phyloP scores from a whole-genome alignment of 208 protist genomes.

The Trichomonas tenax region DNA sequence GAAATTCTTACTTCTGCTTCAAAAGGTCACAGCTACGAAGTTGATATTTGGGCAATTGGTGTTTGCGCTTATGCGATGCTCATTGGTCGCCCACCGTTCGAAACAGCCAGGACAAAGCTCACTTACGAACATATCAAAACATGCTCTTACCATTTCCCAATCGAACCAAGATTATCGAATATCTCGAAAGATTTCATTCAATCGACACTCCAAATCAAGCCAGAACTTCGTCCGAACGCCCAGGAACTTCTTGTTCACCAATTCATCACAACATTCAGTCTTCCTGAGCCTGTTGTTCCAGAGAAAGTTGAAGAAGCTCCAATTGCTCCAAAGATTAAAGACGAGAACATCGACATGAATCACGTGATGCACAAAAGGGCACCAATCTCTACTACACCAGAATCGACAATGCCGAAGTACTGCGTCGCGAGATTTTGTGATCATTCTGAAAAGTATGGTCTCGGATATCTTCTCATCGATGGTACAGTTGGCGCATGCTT shows the following conservation, averaged over 20 bases:
- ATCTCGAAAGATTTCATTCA: slow-evolving; percentile 64
- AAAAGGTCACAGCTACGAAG: slow-evolving; percentile 76
- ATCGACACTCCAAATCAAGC: slow-evolving; percentile 54
- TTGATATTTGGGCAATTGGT: slow-evolving; percentile 90
- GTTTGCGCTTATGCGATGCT: slow-evolving; percentile 68
- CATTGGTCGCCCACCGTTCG: slow-evolving; percentile 85
- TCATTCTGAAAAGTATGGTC: slow-evolving; percentile 81
- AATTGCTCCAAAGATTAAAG: not conserved
- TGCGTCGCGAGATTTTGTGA: not conserved
- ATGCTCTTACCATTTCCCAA: slow-evolving; percentile 73
- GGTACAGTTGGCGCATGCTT: slow-evolving; percentile 78
- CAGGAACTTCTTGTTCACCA: slow-evolving; percentile 62
- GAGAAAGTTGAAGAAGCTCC: not conserved
- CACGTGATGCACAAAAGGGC: not conserved
- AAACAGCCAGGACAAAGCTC: slow-evolving; percentile 75
- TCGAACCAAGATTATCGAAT: slow-evolving; percentile 47
- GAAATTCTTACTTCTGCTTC: slow-evolving; percentile 21
- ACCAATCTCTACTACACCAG: not conserved
- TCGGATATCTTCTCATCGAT: slow-evolving; percentile 77
- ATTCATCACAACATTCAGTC: slow-evolving; percentile 53
- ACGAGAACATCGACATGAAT: not conserved
- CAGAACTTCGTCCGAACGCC: slow-evolving; percentile 58
- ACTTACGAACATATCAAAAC: slow-evolving; percentile 82
- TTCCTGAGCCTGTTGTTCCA: not conserved
- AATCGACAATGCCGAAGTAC: not conserved